Percentiles rank a stretch among this genome's conserved stretches.
phyloP scores from a whole-genome alignment of 2,329 filamentous ascomycete genomes.

The Dothideomycetidae sp. region DNA sequence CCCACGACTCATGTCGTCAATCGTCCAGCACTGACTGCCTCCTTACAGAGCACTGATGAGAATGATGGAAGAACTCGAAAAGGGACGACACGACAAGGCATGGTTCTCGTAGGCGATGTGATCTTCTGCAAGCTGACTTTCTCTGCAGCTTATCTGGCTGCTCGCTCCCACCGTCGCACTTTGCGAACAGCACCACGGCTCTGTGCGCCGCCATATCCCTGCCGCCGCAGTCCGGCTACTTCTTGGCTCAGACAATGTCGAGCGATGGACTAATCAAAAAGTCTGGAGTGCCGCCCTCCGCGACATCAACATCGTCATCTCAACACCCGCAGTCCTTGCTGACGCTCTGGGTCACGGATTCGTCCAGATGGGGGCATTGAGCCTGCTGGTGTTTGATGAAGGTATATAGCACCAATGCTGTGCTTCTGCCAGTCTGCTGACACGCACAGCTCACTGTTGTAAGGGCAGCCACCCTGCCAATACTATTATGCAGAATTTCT shows the following conservation, averaged over 20 bases:
- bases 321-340: slow-evolving; percentile 59
- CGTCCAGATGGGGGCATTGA: slow-evolving; percentile 46
- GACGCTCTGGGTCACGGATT: slow-evolving; percentile 67
- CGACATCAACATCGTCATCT: slow-evolving; percentile 58
- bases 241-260: slow-evolving; percentile 52
- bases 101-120: no score
- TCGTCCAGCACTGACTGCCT: not conserved
- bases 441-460: slow-evolving; percentile 55
- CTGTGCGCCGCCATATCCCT: slow-evolving; percentile 24
- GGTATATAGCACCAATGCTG: slow-evolving; percentile 32
- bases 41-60: not conserved
- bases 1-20: slow-evolving; percentile 19
- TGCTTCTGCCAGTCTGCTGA: no score
- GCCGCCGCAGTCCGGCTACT: slow-evolving; percentile 47
- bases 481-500: slow-evolving; percentile 59
- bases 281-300: slow-evolving; percentile 54
- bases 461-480: slow-evolving; percentile 48
- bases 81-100: no score
- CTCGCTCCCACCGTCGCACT: slow-evolving; percentile 31
- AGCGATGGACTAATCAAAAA: slow-evolving; percentile 54
- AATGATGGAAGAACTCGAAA: no score
- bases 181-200: slow-evolving; percentile 30
- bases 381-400: slow-evolving; percentile 72
- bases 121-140: no score
- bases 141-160: slow-evolving; percentile 31